phyloP scores from a whole-genome alignment of 306 rosid genomes.

The Medicago lupulina region DNA sequence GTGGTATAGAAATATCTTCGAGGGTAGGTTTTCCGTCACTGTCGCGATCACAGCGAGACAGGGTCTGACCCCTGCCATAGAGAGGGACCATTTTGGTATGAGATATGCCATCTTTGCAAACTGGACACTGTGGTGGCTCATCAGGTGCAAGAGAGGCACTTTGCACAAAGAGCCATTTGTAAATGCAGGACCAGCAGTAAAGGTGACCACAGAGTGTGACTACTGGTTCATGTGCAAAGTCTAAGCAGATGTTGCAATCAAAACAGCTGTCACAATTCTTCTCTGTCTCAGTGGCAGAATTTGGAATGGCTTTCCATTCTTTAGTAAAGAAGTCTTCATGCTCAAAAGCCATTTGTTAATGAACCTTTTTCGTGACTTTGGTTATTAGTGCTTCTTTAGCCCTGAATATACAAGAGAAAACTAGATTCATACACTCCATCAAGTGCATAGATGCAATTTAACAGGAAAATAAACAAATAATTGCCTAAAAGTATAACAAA shows the following conservation, averaged over 20 bases:
- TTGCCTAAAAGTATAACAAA: neutral
- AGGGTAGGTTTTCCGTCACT: slow-evolving; percentile 40
- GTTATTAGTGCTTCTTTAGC: slow-evolving; percentile 10
- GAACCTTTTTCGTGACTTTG: slow-evolving; percentile 16
- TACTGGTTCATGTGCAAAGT: slow-evolving; percentile 80
- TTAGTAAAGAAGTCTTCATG: slow-evolving; percentile 56
- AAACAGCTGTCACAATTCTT: slow-evolving; percentile 55
- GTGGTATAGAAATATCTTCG: slow-evolving; percentile 60
- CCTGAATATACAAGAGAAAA: slow-evolving; percentile 42
- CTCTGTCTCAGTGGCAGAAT: slow-evolving; percentile 52
- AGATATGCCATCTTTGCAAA: slow-evolving; percentile 85
- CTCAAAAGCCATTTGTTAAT: slow-evolving; percentile 63
- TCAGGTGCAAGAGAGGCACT: slow-evolving; percentile 77
- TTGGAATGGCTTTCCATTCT: slow-evolving; percentile 60
- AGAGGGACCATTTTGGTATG: slow-evolving; percentile 87
- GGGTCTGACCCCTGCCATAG: slow-evolving; percentile 71
- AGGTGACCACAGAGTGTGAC: slow-evolving; percentile 97
- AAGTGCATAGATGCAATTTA: slow-evolving; percentile 9
- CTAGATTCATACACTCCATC: slow-evolving; percentile 16
- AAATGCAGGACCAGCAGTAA: slow-evolving; percentile 98
- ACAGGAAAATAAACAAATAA: slow-evolving; percentile 1
- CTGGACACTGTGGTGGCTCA: slow-evolving; percentile 93
- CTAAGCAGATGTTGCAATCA: slow-evolving; percentile 94
- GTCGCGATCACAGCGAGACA: neutral
- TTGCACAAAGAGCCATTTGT: slow-evolving; percentile 85